These are phyloP conservation scores for Xanthoconium stramineum DNA, from an alignment of 768 basidiomycete species.

Conservation along the genomic window DNA sequence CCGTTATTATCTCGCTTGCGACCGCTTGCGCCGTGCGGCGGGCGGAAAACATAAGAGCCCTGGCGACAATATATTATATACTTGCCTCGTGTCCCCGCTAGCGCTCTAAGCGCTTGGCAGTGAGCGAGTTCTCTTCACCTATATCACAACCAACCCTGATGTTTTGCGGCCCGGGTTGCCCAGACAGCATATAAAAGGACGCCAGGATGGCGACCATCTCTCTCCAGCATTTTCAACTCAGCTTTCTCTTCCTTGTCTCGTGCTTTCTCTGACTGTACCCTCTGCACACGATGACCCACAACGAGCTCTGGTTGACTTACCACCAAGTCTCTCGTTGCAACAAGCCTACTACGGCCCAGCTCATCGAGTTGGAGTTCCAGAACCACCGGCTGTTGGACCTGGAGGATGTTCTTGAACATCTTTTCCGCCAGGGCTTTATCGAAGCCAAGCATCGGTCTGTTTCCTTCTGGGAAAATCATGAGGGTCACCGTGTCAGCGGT, in stretches of 20 bases:
- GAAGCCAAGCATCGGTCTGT: conserved; percentile 41
- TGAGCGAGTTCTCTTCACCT: conserved; percentile 3
- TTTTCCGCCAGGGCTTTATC: conserved; percentile 45
- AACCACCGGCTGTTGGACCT: conserved; percentile 40
- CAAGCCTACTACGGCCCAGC: conserved; percentile 42
- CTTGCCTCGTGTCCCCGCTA: too few species aligned
- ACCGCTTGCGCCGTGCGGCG: too few species aligned
- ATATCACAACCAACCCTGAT: not conserved
- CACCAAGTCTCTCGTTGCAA: conserved; percentile 43
- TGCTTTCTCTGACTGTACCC: not conserved
- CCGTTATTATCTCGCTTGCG: too few species aligned
- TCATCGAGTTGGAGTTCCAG: conserved; percentile 44
- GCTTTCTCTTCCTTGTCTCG: not conserved
- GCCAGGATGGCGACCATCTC: not conserved
- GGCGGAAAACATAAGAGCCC: too few species aligned
- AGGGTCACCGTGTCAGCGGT: conserved; percentile 36
- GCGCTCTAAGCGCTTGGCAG: not conserved
- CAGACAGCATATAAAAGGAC: conserved; percentile 9
- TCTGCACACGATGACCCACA: conserved; percentile 24
- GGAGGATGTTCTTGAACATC: conserved; percentile 47
- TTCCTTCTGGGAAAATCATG: conserved; percentile 44
- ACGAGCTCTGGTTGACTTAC: conserved; percentile 49
- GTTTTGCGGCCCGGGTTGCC: not conserved
- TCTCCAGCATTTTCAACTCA: not conserved
- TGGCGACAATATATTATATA: too few species aligned